phyloP scores from a whole-genome alignment of 768 basidiomycete genomes.

The Lentinus tigrinus region DNA sequence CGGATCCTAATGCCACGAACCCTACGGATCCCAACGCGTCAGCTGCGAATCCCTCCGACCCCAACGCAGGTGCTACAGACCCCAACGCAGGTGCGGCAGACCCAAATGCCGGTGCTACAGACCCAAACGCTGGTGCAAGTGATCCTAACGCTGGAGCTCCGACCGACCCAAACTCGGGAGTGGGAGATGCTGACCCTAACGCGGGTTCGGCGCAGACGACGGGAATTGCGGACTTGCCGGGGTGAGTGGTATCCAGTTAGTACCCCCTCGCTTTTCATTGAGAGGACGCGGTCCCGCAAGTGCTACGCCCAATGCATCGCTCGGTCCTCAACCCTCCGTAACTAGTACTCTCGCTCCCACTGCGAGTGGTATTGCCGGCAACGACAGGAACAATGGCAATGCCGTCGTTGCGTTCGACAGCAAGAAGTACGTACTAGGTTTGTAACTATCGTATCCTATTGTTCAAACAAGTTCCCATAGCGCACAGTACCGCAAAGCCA shows the following conservation, averaged over 20 bases:
- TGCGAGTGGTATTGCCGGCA: too few species aligned
- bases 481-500: constrained; percentile 1
- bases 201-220: background rate
- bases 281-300: background rate
- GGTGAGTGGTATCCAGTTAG: background rate
- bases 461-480: background rate
- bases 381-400: too few species aligned
- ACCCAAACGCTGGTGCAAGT: background rate
- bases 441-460: too few species aligned
- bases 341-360: too few species aligned
- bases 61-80: background rate
- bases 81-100: background rate
- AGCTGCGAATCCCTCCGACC: background rate
- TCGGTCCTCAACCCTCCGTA: too few species aligned
- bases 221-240: background rate
- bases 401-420: background rate
- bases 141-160: background rate
- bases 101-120: background rate
- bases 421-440: background rate
- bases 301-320: background rate
- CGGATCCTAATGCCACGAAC: background rate
- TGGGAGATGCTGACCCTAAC: background rate
- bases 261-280: too few species aligned
- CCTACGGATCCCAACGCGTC: background rate
- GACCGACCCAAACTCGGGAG: background rate